These are phyloP conservation scores for Jackrogersella minutella DNA, from an alignment of 495 filamentous ascomycete species.

Conservation along the genomic window DNA sequence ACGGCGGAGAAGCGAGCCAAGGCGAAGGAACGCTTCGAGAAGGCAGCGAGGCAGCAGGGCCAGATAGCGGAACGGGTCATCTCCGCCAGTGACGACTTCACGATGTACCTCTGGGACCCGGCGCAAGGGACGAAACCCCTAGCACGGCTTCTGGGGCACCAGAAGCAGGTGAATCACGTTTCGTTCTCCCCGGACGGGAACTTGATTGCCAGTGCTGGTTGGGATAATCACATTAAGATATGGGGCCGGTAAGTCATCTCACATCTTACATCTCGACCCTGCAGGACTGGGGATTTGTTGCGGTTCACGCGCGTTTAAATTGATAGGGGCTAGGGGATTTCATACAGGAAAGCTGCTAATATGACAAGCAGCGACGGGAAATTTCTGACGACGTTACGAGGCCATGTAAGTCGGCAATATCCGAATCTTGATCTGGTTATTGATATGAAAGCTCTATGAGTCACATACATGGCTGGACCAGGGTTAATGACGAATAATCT, in stretches of 20 bases:
- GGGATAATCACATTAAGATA: conserved; percentile 92
- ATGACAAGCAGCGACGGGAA: conserved; percentile 62
- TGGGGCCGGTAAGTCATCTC: conserved; percentile 71
- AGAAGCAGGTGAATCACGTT: conserved; percentile 96
- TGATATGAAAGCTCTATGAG: background rate
- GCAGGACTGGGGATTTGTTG: background rate
- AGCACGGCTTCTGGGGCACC: conserved; percentile 87
- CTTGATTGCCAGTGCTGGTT: conserved; percentile 85
- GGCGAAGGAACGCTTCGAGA: conserved; percentile 84
- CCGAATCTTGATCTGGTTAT: background rate
- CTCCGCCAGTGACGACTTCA: conserved; percentile 93
- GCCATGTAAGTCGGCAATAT: conserved; percentile 65
- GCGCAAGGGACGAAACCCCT: conserved; percentile 79
- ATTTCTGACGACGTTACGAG: conserved; percentile 86
- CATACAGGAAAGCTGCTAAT: conserved; percentile 20
- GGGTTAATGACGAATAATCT: background rate
- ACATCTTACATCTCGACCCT: background rate
- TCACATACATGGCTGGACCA: background rate
- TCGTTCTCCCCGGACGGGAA: conserved; percentile 89
- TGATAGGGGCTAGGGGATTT: background rate
- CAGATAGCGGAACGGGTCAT: conserved; percentile 86
- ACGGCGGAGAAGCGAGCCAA: conserved; percentile 76
- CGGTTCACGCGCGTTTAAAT: background rate
- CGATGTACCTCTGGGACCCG: conserved; percentile 96
- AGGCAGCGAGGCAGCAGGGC: conserved; percentile 81